Base-by-base conservation (phyloP, 495 filamentous ascomycete species). In the Tetracladium setigerum region DNA sequence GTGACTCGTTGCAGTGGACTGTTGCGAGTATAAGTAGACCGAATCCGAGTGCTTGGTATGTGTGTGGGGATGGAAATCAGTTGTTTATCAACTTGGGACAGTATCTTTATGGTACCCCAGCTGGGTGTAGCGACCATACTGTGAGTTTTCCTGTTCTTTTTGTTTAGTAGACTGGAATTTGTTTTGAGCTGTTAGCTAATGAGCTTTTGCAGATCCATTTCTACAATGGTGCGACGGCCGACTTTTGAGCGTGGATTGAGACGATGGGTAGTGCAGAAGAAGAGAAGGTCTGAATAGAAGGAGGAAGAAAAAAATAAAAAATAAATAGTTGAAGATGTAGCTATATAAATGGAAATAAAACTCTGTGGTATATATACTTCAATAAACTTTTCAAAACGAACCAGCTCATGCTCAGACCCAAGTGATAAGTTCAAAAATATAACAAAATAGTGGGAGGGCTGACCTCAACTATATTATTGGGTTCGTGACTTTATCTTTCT, bases 81-180 rank as follows among this genome's bases (percentile, higher is more conserved):
- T 47, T 83, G 48, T 81, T 70, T 48, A 69, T 81, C 57, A 83
- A 81, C 46, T 68, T 78, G 43, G 76, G 79, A 5, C 70, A 71
- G n/a, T 81, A 80, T 52, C 61, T 52, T 5, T 81, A 79, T 50
- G 57, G 71, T 61, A 82, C 76, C 7, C 78, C 77, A 2, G 55
- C 55, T 13, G 79, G 79, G 9, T 82, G 77, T 59, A 60, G 67
- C 33, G 77, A 82, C 59, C 67, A 81, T 61, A 82, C 78, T 47
- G 73, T 76, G 52, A 55, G 72, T 63, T 18, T 24, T 22, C 22
- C 18, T n/a, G 17, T 37, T 15, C 30, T 41, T 38, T 36, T 45
- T 22, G 13, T 12, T 13, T n/a, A 19, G 24, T 37, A 14, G 22
- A 27, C 16, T 17, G 19, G 22, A 14, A n/a, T 34, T 37, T n/a